Evolutionary conservation across 371 early-diverging fungal species (phyloP).

Genomic region (Capniomyces stellatus): DNA sequence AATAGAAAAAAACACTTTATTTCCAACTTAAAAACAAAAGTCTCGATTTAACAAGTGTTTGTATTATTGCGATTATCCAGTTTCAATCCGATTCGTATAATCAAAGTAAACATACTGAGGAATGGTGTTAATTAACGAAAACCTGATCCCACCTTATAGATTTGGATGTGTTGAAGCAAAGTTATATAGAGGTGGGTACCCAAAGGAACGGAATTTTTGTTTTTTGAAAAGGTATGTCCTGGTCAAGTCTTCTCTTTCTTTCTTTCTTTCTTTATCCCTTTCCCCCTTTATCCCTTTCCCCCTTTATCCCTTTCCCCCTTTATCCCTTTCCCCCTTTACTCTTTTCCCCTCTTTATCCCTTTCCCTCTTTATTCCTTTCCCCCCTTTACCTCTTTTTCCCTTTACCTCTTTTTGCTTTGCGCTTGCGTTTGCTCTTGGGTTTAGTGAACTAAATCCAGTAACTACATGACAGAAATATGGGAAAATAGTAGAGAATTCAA

Average conservation of each 20-base stretch:
- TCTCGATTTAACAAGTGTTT: too few relatives aligned
- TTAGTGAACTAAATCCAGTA: background rate
- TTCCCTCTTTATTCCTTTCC: background rate
- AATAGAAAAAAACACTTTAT: too few relatives aligned
- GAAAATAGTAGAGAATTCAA: background rate
- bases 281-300: background rate
- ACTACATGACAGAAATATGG: background rate
- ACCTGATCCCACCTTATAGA: constrained; percentile 38
- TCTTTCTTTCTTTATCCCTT: background rate
- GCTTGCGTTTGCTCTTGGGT: background rate
- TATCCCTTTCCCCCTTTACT: background rate
- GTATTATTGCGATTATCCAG: too few relatives aligned
- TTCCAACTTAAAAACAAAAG: too few relatives aligned
- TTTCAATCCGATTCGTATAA: too few relatives aligned
- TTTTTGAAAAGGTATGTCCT: constrained; percentile 49
- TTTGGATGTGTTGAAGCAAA: constrained; percentile 63
- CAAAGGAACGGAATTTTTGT: constrained; percentile 61
- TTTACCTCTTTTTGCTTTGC: background rate
- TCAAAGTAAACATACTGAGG: too few relatives aligned
- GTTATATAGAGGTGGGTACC: constrained; percentile 72
- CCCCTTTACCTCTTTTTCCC: background rate
- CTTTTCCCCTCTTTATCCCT: background rate
- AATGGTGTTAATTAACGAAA: background rate
- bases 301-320: background rate
- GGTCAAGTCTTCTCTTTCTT: background rate